phyloP scores from a whole-genome alignment of 306 rosid genomes.

The Ormosia semicastrata region DNA sequence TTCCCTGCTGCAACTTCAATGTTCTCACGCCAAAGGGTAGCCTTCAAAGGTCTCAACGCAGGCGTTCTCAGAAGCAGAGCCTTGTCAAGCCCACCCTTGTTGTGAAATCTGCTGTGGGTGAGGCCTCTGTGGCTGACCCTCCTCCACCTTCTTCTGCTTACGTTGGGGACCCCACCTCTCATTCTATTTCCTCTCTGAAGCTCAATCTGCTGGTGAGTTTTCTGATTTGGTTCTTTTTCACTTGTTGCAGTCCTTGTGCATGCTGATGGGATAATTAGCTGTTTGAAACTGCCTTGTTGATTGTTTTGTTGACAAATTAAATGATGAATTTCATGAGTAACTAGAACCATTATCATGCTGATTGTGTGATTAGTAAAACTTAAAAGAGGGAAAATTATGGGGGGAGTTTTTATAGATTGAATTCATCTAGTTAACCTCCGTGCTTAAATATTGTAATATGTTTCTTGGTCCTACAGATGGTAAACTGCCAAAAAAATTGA shows the following conservation, averaged over 20 bases:
- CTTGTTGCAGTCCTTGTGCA: background rate
- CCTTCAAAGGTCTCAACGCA: conserved; percentile 6
- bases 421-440: background rate
- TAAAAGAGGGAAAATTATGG: background rate
- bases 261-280: background rate
- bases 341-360: background rate
- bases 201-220: conserved; percentile 68
- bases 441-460: background rate
- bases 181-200: conserved; percentile 54
- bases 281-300: background rate
- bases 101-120: conserved; percentile 41
- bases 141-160: conserved; percentile 25
- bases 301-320: background rate
- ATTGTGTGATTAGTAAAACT: conserved; percentile 1
- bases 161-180: conserved; percentile 9
- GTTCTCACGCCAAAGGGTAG: background rate
- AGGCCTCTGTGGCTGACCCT: conserved; percentile 30
- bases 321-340: background rate
- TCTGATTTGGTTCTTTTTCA: background rate
- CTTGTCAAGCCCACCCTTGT: conserved; percentile 25
- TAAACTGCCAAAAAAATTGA: background rate
- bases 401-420: background rate
- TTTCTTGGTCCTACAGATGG: background rate
- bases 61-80: background rate
- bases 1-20: conserved; percentile 13